Evolutionary conservation across 2,329 filamentous ascomycete species (phyloP), one percentile per base, ranked within the genome.

Genomic region (Aspergillus nomiae): DNA sequence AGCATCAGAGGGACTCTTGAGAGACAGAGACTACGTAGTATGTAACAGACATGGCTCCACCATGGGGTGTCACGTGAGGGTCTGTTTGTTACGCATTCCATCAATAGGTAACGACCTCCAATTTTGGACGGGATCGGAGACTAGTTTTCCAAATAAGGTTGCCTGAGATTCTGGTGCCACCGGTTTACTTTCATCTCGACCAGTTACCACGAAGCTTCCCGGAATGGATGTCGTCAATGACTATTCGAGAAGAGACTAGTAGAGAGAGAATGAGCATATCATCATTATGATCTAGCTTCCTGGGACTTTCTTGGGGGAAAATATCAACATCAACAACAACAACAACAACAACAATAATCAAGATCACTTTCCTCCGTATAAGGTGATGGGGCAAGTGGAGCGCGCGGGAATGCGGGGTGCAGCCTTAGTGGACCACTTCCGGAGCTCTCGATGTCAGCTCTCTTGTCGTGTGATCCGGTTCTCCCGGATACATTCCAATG

Each of bases 391-490:
- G 61, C 54, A 63, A 65, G 68, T 69, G 68, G 68, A 67, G 65
- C 64, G 53, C 62, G 65, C 63, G 69, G 65, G 67, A 76, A 75
- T 76, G 74, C 74, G 74, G 74, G 74, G 74, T 76, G 74, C 74
- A 75, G 73, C 69, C 61, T 71, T 69, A 70, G 68, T 74, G 70
- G 67, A 56, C 63, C 58, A 46, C 51, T 36, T 58, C 28, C 36
- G 32, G 56, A 65, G 60, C 64, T 64, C 60, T 69, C 71, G 69
- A 75, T 73, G 72, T 74, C 73, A 75, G 66, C 60, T 43, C 45
- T 67, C 45, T 67, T 65, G 69, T 72, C 69, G 72, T 67, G 68
- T 73, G 67, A 74, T 74, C 73, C 72, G 73, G 66, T 62, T 54
- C 32, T 66, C 63, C 70, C 72, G 73, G 61, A 24, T 50, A 50